phyloP scores from a whole-genome alignment of 2,329 filamentous ascomycete genomes.

The Corniculantispora saksenae region DNA sequence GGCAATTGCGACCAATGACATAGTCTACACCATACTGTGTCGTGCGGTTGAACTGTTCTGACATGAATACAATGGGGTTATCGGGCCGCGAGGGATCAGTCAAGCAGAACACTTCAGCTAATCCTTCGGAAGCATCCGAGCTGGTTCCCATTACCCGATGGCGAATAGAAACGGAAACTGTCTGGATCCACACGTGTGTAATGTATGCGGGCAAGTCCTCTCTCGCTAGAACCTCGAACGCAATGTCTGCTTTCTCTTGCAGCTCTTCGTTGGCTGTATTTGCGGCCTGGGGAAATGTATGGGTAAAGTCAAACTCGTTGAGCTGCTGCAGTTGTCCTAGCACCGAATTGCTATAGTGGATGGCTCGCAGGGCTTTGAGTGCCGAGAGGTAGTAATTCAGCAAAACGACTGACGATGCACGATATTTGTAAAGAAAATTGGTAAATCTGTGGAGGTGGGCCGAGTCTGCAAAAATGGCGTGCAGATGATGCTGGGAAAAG shows the following conservation, averaged over 20 bases:
- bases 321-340: slow-evolving; percentile 19
- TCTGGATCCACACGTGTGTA: slow-evolving; percentile 66
- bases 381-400: slow-evolving; percentile 73
- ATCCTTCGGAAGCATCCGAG: slow-evolving; percentile 67
- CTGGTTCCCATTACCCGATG: slow-evolving; percentile 67
- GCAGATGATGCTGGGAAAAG: slow-evolving; percentile 66
- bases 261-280: slow-evolving; percentile 58
- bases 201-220: slow-evolving; percentile 74
- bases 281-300: slow-evolving; percentile 19
- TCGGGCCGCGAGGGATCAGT: slow-evolving; percentile 71
- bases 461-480: slow-evolving; percentile 65
- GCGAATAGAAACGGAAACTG: slow-evolving; percentile 67
- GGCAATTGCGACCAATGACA: slow-evolving; percentile 73
- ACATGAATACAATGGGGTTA: slow-evolving; percentile 75
- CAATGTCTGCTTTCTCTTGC: slow-evolving; percentile 61
- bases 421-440: slow-evolving; percentile 60
- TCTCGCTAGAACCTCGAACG: slow-evolving; percentile 62
- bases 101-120: slow-evolving; percentile 75
- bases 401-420: slow-evolving; percentile 64
- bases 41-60: slow-evolving; percentile 71
- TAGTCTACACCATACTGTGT: slow-evolving; percentile 69
- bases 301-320: slow-evolving; percentile 20
- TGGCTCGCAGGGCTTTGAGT: slow-evolving; percentile 68
- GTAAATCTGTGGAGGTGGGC: slow-evolving; percentile 66
- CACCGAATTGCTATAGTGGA: slow-evolving; percentile 67